A percentile compares a stretch with the other conserved stretches of the same genome.
These are phyloP conservation scores for Mycena metata DNA, from an alignment of 768 basidiomycete species.

Conservation along the genomic window DNA sequence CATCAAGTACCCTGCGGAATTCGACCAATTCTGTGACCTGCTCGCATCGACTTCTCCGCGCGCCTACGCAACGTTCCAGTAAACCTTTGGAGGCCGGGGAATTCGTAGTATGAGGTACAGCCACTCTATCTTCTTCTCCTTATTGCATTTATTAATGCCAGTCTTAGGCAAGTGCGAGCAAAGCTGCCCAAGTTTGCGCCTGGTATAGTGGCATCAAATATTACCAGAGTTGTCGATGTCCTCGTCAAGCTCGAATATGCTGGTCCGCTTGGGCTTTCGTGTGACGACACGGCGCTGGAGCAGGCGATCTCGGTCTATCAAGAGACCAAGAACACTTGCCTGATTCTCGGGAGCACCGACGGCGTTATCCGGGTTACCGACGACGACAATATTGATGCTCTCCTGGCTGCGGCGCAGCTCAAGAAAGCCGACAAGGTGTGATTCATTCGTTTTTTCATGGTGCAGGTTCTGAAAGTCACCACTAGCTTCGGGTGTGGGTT, in stretches of 20 bases:
- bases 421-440: constrained; percentile 41
- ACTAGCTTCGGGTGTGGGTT: constrained; percentile 13
- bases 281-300: constrained; percentile 40
- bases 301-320: constrained; percentile 28
- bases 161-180: constrained; percentile 23
- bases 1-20: constrained; percentile 34
- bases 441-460: too few species aligned
- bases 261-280: constrained; percentile 35
- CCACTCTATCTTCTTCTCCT: not conserved
- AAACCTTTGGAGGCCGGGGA: constrained; percentile 34
- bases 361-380: constrained; percentile 28
- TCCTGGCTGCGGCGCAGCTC: constrained; percentile 22
- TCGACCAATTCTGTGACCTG: constrained; percentile 37
- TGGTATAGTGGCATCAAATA: constrained; percentile 29
- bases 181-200: constrained; percentile 31
- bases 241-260: constrained; percentile 27
- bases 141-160: not conserved
- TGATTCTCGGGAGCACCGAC: constrained; percentile 21
- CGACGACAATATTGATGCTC: constrained; percentile 26
- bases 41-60: too few species aligned
- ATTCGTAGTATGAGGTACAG: constrained; percentile 27
- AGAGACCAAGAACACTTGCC: constrained; percentile 27
- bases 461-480: too few species aligned
- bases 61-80: constrained; percentile 33
- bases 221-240: constrained; percentile 11